Conservation (phyloP, 106 monocot genomes). For the Cymbidium sinense region DNA sequence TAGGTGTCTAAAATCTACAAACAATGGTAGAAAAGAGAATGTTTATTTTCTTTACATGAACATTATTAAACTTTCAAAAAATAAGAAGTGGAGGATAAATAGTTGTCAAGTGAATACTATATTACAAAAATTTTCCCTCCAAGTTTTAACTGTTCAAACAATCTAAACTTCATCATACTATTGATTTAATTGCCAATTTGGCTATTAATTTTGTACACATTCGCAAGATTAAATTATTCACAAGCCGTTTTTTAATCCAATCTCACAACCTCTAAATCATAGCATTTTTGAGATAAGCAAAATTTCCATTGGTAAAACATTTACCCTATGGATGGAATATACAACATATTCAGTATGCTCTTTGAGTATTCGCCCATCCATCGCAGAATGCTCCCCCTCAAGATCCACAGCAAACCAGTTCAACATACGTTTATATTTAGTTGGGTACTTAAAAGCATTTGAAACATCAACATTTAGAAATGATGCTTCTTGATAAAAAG, state of each 20-base stretch:
- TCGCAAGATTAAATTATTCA: neutral
- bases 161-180: neutral
- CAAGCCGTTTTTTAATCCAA: neutral
- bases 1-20: neutral
- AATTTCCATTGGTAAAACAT: neutral
- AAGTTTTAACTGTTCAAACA: neutral
- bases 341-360: slow-evolving; percentile 99
- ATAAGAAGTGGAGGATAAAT: neutral
- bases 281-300: neutral
- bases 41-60: neutral
- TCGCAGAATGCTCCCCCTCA: slow-evolving; percentile 95
- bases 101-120: neutral
- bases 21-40: neutral
- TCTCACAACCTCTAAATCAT: neutral
- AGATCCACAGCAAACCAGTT: slow-evolving; percentile 98
- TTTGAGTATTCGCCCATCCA: slow-evolving; percentile 93
- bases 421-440: slow-evolving; percentile 46
- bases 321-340: slow-evolving; percentile 86
- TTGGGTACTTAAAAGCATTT: slow-evolving; percentile 42
- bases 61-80: no score
- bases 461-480: slow-evolving; percentile 19
- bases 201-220: neutral
- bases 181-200: neutral
- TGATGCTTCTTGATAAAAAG: slow-evolving; percentile 73
- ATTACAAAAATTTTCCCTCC: neutral